These are phyloP conservation scores for Wickerhamiella hasegawae DNA, from an alignment of 805 yeast genomes.

Conservation along the genomic window DNA sequence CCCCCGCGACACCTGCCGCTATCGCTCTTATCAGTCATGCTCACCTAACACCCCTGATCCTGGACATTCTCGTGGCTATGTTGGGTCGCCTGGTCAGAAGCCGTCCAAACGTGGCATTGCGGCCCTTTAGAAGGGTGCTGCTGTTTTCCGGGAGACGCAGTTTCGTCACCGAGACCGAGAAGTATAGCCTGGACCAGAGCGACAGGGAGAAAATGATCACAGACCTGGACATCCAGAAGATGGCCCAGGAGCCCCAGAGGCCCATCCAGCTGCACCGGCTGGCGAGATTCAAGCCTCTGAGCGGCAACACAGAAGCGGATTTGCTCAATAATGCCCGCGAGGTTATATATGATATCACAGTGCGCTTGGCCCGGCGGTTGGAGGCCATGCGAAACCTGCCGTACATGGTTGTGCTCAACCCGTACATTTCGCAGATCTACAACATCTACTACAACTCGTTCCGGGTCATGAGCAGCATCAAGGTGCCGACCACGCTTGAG, in stretches of 20 bases:
- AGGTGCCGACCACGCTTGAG: conserved; percentile 30
- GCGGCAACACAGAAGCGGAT: conserved; percentile 10
- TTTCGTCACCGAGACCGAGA: no score
- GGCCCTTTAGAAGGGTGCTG: no score
- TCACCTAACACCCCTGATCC: no score
- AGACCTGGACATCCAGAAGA: conserved; percentile 12
- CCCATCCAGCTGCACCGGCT: conserved; percentile 15
- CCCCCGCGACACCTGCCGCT: no score
- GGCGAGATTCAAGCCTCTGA: conserved; percentile 7
- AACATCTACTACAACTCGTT: conserved; percentile 57
- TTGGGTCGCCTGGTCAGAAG: no score
- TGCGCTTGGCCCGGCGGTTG: conserved; percentile 47
- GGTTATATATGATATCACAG: conserved; percentile 13
- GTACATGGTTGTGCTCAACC: conserved; percentile 72
- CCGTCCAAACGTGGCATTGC: no score
- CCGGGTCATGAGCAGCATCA: conserved; percentile 30
- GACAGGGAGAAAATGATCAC: conserved; percentile 8
- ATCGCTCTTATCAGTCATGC: no score
- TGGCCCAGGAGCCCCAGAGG: conserved; percentile 9
- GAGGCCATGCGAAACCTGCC: conserved; percentile 60
- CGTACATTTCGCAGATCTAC: conserved; percentile 67
- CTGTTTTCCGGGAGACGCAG: no score
- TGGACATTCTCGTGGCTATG: no score
- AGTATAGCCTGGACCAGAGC: conserved; percentile 3
- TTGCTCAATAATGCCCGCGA: conserved; percentile 20